Percentiles rank a stretch among this genome's conserved stretches.
Evolutionary conservation across 352 stramenopile species (phyloP).

Genomic region (Phytophthora cactorum): DNA sequence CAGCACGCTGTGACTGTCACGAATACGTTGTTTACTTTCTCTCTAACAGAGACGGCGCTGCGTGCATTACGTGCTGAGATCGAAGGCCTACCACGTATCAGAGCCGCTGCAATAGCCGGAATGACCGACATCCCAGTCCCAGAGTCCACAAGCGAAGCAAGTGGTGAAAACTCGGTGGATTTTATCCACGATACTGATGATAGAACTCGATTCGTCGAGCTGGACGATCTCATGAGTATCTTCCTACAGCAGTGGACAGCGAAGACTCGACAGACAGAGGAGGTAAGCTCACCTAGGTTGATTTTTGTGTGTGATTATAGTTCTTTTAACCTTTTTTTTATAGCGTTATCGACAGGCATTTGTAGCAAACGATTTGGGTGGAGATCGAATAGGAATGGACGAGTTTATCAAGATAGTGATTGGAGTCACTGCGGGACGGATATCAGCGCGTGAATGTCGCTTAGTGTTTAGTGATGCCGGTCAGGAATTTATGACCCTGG

Average conservation of each 20-base stretch:
- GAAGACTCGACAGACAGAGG: constrained; percentile 55
- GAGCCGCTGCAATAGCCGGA: not conserved
- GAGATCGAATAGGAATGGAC: constrained; percentile 64
- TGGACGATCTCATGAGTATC: constrained; percentile 69
- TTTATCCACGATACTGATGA: constrained; percentile 6
- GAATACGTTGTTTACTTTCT: constrained; percentile 52
- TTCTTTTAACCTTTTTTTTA: not conserved
- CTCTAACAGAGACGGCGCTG: constrained; percentile 46
- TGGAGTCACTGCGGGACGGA: constrained; percentile 53
- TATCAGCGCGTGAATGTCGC: constrained; percentile 60
- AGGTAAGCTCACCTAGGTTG: constrained; percentile 29
- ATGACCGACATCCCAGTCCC: constrained; percentile 3
- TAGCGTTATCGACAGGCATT: constrained; percentile 66
- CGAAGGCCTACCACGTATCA: constrained; percentile 32
- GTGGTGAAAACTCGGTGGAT: constrained; percentile 3
- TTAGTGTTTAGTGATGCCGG: constrained; percentile 73
- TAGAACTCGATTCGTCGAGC: constrained; percentile 45
- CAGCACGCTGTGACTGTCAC: constrained; percentile 39
- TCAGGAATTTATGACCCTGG: constrained; percentile 61
- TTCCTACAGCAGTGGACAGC: constrained; percentile 64
- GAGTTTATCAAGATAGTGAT: constrained; percentile 80
- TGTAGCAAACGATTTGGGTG: constrained; percentile 42
- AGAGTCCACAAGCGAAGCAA: constrained; percentile 10
- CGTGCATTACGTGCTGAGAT: constrained; percentile 44
- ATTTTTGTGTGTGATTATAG: not conserved